Percentiles rank a stretch among this genome's conserved stretches.
phyloP scores from a whole-genome alignment of 2,329 filamentous ascomycete species.

The Calonectria pauciramosa region DNA sequence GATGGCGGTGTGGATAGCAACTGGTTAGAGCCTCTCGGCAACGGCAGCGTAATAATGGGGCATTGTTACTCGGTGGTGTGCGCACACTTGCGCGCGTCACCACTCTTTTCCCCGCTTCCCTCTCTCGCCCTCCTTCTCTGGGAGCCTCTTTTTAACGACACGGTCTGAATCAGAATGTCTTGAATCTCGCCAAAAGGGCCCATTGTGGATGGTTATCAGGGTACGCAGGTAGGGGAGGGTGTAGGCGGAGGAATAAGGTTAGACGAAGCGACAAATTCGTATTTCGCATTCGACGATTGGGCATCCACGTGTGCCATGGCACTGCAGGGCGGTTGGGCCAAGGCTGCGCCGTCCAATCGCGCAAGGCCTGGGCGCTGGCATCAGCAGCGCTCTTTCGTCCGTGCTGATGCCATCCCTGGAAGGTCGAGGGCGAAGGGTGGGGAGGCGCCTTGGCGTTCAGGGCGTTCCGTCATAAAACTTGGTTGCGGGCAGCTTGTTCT shows the following conservation, averaged over 20 bases:
- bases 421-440: neutral
- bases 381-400: neutral
- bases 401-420: slow-evolving; percentile 4
- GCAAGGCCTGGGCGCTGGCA: neutral
- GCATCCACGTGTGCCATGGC: slow-evolving; percentile 30
- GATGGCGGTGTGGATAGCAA: neutral
- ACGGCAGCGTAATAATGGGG: neutral
- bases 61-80: neutral
- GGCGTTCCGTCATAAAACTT: neutral
- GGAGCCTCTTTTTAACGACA: neutral
- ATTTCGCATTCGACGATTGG: slow-evolving; percentile 39
- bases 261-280: slow-evolving; percentile 40
- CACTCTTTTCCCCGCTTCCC: too few relatives aligned
- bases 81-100: neutral
- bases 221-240: neutral
- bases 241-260: slow-evolving; percentile 25
- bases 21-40: neutral
- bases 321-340: slow-evolving; percentile 23
- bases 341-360: slow-evolving; percentile 21
- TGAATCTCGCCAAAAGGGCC: neutral
- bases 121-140: neutral
- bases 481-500: neutral
- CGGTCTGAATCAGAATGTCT: neutral
- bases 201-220: neutral
- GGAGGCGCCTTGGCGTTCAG: neutral